These are phyloP conservation scores for Blastobotrys terrestris DNA, from an alignment of 805 yeast genomes.

Conservation along the genomic window DNA sequence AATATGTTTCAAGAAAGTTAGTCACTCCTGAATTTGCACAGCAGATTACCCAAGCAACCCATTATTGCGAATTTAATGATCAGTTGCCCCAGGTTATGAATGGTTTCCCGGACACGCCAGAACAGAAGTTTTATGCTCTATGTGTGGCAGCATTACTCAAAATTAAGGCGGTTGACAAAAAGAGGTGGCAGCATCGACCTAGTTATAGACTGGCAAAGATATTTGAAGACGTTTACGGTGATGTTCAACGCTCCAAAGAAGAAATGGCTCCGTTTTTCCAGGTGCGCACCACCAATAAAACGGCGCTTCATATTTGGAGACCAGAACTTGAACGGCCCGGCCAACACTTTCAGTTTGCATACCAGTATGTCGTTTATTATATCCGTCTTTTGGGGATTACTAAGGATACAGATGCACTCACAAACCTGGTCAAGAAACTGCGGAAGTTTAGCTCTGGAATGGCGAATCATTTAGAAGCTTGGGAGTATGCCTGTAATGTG, in stretches of 20 bases:
- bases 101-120: not conserved
- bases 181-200: conserved; percentile 90
- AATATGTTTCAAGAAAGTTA: conserved; percentile 39
- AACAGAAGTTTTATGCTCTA: conserved; percentile 32
- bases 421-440: conserved; percentile 62
- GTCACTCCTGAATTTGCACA: conserved; percentile 38
- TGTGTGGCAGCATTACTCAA: conserved; percentile 44
- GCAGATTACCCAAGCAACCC: conserved; percentile 35
- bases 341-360: conserved; percentile 75
- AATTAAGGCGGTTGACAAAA: conserved; percentile 58
- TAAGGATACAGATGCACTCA: conserved; percentile 53
- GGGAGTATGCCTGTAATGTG: conserved; percentile 56
- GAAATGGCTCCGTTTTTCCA: conserved; percentile 62
- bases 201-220: conserved; percentile 64
- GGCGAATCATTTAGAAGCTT: conserved; percentile 54
- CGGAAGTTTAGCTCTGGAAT: conserved; percentile 73
- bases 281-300: conserved; percentile 53
- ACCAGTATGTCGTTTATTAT: conserved; percentile 60
- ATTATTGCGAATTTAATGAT: conserved; percentile 18
- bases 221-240: conserved; percentile 46
- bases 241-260: conserved; percentile 48
- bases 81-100: not conserved
- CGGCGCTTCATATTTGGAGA: conserved; percentile 83
- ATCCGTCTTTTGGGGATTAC: conserved; percentile 48
- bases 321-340: conserved; percentile 92